These are phyloP conservation scores for Serendipita sp. DNA, from an alignment of 768 basidiomycete species.

Conservation along the genomic window DNA sequence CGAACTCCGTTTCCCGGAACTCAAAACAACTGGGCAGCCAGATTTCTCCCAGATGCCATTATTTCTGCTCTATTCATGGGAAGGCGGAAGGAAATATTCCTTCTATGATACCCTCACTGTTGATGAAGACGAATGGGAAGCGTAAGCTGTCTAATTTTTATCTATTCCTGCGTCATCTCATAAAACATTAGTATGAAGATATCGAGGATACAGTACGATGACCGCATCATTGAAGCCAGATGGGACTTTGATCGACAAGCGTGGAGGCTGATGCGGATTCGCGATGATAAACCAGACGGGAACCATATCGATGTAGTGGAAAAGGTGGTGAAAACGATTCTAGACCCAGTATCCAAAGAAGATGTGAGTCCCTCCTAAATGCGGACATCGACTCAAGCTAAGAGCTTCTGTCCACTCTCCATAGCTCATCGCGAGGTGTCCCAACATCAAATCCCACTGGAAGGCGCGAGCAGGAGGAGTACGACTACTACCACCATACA, in stretches of 20 bases:
- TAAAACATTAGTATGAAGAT: constrained; percentile 52
- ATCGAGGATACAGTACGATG: constrained; percentile 75
- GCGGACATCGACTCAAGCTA: neutral
- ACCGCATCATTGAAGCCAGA: constrained; percentile 84
- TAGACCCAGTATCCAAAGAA: constrained; percentile 85
- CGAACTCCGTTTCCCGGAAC: constrained; percentile 78
- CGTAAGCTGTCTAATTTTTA: constrained; percentile 31
- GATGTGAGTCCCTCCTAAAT: constrained; percentile 31
- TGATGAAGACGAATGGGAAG: constrained; percentile 84
- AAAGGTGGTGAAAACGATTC: constrained; percentile 79
- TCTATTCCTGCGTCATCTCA: constrained; percentile 6
- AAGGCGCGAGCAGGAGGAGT: constrained; percentile 32
- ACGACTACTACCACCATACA: neutral
- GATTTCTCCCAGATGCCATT: constrained; percentile 75
- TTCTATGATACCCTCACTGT: constrained; percentile 75
- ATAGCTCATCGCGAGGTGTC: constrained; percentile 52
- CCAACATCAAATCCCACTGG: constrained; percentile 54
- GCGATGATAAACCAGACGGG: constrained; percentile 86
- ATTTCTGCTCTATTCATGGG: constrained; percentile 71
- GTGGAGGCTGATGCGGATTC: constrained; percentile 87
- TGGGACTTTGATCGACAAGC: constrained; percentile 52
- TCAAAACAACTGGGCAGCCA: constrained; percentile 37
- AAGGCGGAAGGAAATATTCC: constrained; percentile 58
- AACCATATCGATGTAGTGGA: constrained; percentile 76
- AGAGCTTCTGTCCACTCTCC: constrained; percentile 7